Conservation (phyloP, 202 grass and related monocot genomes). For the Thinopyrum obtusiflorum region DNA sequence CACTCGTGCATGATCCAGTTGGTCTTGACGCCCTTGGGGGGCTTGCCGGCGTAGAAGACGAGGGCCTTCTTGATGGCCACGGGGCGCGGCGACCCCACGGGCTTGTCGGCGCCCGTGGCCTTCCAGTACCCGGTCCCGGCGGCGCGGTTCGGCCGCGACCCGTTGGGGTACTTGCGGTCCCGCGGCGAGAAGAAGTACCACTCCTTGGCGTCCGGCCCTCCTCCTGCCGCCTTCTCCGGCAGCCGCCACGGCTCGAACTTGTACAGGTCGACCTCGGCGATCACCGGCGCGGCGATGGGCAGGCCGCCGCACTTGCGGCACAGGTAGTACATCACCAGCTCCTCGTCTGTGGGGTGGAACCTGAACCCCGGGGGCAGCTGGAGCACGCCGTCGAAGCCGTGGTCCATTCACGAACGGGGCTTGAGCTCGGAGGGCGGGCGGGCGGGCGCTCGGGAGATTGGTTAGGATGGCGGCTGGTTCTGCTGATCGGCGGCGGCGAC, state of each 20-base stretch:
- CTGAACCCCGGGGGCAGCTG: constrained; percentile 81
- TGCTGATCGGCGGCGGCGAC: neutral
- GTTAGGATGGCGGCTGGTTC: neutral
- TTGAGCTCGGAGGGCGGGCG: neutral
- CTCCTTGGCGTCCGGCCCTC: constrained; percentile 47
- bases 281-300: constrained; percentile 50
- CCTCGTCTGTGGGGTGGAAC: constrained; percentile 93
- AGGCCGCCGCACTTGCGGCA: constrained; percentile 69
- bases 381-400: constrained; percentile 48
- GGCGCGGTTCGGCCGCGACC: constrained; percentile 61
- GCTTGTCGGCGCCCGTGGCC: constrained; percentile 86
- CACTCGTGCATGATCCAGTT: constrained; percentile 99
- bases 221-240: constrained; percentile 56
- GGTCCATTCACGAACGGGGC: constrained; percentile 39
- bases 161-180: constrained; percentile 84
- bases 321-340: constrained; percentile 86
- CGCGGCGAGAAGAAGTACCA: constrained; percentile 90
- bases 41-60: constrained; percentile 80
- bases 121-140: constrained; percentile 82
- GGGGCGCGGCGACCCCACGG: constrained; percentile 56
- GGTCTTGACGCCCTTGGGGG: constrained; percentile 64
- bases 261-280: constrained; percentile 90
- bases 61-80: constrained; percentile 89
- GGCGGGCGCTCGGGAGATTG: neutral
- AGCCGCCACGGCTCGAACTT: constrained; percentile 73